A percentile compares a stretch with the other conserved stretches of the same genome.
phyloP scores from a whole-genome alignment of 2,329 filamentous ascomycete genomes.

The Aspergillus transmontanensis region DNA sequence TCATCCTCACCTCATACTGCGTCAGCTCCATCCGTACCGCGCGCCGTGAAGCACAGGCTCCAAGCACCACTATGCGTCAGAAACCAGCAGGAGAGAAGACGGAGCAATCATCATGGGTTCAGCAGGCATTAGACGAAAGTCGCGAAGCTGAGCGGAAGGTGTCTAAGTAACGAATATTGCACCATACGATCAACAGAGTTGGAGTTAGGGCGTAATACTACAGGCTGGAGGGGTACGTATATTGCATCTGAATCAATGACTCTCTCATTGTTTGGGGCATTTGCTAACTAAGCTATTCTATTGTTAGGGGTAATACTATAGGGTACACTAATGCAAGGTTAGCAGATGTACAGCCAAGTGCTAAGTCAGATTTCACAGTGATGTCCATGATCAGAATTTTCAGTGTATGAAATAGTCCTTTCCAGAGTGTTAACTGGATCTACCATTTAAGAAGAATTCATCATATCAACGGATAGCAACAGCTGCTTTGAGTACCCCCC shows the following conservation, averaged over 20 bases:
- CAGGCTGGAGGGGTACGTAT: background rate
- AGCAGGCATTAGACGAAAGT: constrained; percentile 36
- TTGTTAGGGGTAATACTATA: background rate
- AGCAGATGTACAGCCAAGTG: background rate
- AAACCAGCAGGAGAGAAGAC: constrained; percentile 47
- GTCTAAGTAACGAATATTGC: background rate
- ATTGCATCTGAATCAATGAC: background rate
- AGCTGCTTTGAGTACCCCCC: background rate
- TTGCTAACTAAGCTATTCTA: background rate
- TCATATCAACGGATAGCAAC: constrained; percentile 29
- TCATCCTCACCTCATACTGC: constrained; percentile 62
- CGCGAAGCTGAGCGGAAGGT: constrained; percentile 19
- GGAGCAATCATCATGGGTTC: constrained; percentile 33
- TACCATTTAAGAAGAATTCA: constrained; percentile 36
- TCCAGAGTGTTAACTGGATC: constrained; percentile 33
- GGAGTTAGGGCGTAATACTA: background rate
- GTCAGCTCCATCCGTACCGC: constrained; percentile 67
- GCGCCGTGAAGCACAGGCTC: constrained; percentile 65
- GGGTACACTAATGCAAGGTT: background rate
- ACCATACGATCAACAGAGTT: background rate
- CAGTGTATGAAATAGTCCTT: constrained; percentile 43
- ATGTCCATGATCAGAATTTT: constrained; percentile 41
- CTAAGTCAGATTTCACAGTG: background rate
- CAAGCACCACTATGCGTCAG: constrained; percentile 38
- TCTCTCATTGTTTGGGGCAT: background rate